Evolutionary conservation across 805 yeast genomes (phyloP).

Genomic region (Ogataea haglerorum): DNA sequence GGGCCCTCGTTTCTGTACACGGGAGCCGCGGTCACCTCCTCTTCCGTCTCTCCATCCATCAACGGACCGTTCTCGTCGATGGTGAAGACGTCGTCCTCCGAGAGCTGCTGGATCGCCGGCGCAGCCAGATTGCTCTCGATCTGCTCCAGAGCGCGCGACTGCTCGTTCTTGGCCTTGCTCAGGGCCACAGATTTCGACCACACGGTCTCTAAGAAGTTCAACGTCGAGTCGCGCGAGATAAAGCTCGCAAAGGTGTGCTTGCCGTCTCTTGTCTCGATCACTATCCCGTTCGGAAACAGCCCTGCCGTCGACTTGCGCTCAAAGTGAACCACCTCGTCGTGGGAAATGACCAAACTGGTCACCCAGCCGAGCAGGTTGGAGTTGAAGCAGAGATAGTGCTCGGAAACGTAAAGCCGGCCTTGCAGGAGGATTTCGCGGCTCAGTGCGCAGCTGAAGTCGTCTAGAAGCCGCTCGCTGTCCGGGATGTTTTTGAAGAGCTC

Average conservation of each 20-base stretch:
- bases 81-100: constrained; percentile 32
- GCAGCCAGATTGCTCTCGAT: constrained; percentile 16
- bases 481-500: constrained; percentile 66
- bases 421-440: constrained; percentile 83
- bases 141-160: constrained; percentile 24
- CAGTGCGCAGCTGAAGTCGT: constrained; percentile 87
- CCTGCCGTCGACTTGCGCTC: constrained; percentile 88
- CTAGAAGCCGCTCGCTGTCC: constrained; percentile 66
- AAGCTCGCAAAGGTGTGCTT: constrained; percentile 85
- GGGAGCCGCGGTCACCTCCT: constrained; percentile 19
- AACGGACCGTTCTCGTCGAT: constrained; percentile 32
- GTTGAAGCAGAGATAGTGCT: constrained; percentile 76
- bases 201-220: constrained; percentile 61
- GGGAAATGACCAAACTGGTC: constrained; percentile 69
- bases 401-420: constrained; percentile 81
- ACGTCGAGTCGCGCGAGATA: constrained; percentile 73
- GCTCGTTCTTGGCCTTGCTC: constrained; percentile 27
- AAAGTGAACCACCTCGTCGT: constrained; percentile 64
- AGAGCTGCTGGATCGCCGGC: constrained; percentile 14
- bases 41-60: constrained; percentile 22
- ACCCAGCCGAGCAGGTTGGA: constrained; percentile 90
- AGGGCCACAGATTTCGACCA: constrained; percentile 54
- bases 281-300: constrained; percentile 85
- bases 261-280: constrained; percentile 58
- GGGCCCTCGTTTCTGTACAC: constrained; percentile 54